Evolutionary conservation across 805 yeast genomes (phyloP).

Genomic region (Ogataea methanolica): DNA sequence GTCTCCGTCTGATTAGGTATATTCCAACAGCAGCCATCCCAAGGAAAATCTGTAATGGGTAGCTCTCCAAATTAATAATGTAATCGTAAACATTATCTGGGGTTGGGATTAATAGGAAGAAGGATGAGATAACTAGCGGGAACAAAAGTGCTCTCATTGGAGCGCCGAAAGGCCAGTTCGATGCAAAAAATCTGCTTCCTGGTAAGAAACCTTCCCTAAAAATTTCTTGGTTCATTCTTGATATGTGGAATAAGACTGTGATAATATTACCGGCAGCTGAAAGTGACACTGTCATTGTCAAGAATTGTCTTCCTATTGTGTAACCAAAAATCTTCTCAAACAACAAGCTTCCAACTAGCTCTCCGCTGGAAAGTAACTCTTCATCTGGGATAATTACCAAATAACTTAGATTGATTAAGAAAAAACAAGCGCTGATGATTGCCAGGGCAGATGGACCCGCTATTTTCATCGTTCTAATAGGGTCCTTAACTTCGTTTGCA

Average conservation of each 20-base stretch:
- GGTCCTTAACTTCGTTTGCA: conserved; percentile 51
- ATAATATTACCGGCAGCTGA: conserved; percentile 55
- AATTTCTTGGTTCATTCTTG: conserved; percentile 52
- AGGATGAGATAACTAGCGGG: conserved; percentile 37
- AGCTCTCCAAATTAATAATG: conserved; percentile 48
- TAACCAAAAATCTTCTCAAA: conserved; percentile 49
- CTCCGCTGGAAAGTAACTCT: conserved; percentile 41
- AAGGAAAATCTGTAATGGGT: conserved; percentile 45
- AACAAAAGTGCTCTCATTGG: conserved; percentile 44
- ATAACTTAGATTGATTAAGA: conserved; percentile 46
- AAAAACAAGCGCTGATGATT: conserved; percentile 39
- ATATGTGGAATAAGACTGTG: conserved; percentile 48
- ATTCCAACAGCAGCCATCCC: conserved; percentile 54
- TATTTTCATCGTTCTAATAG: conserved; percentile 43
- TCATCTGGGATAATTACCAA: conserved; percentile 45
- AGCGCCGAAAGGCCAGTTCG: conserved; percentile 51
- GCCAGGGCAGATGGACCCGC: conserved; percentile 49
- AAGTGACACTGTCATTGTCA: conserved; percentile 46
- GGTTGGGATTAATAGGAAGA: conserved; percentile 38
- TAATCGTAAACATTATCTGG: conserved; percentile 48
- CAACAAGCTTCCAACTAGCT: conserved; percentile 46
- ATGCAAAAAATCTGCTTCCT: conserved; percentile 43
- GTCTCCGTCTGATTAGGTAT: conserved; percentile 47
- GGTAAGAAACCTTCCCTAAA: conserved; percentile 55
- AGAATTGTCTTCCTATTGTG: conserved; percentile 41